These are phyloP conservation scores for Colletotrichum neosansevieriae DNA, from an alignment of 2,329 filamentous ascomycete species.

Conservation along the genomic window DNA sequence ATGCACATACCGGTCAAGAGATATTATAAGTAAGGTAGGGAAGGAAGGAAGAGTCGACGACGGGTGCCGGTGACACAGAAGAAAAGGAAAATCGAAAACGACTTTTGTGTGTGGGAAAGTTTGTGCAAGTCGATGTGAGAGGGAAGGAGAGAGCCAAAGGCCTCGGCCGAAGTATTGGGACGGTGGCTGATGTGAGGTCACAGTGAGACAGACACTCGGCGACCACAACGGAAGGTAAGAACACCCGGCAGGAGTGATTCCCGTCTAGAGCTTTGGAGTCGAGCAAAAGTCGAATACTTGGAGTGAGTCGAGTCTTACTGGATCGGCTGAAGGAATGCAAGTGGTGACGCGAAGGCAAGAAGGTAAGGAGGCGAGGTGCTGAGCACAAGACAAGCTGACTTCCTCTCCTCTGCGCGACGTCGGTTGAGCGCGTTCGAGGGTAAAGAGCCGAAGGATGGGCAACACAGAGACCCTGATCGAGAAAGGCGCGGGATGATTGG, in stretches of 20 bases:
- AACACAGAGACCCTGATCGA: conserved; percentile 29
- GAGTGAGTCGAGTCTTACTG: conserved; percentile 23
- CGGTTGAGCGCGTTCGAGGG: conserved; percentile 21
- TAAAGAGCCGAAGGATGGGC: conserved; percentile 21
- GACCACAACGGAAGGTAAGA: conserved; percentile 32
- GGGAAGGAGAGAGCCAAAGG: conserved; percentile 11
- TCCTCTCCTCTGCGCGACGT: conserved; percentile 23
- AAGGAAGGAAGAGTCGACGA: background rate
- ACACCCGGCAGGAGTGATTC: conserved; percentile 20
- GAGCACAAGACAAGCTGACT: conserved; percentile 9
- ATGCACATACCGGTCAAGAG: conserved; percentile 17
- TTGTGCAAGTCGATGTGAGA: conserved; percentile 21
- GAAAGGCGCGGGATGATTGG: conserved; percentile 18
- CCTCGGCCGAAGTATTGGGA: conserved; percentile 20
- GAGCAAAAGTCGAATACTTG: background rate
- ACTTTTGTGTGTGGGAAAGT: background rate
- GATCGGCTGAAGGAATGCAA: conserved; percentile 17
- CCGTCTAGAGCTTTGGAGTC: background rate
- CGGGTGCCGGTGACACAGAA: background rate
- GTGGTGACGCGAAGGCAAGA: conserved; percentile 17
- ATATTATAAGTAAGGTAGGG: conserved; percentile 6
- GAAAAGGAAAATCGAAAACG: background rate
- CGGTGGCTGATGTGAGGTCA: conserved; percentile 22
- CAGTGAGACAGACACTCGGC: conserved; percentile 29
- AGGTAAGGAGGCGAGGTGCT: conserved; percentile 20